phyloP scores from a whole-genome alignment of 805 yeast species.

The Wickerhamiella siamensis region DNA sequence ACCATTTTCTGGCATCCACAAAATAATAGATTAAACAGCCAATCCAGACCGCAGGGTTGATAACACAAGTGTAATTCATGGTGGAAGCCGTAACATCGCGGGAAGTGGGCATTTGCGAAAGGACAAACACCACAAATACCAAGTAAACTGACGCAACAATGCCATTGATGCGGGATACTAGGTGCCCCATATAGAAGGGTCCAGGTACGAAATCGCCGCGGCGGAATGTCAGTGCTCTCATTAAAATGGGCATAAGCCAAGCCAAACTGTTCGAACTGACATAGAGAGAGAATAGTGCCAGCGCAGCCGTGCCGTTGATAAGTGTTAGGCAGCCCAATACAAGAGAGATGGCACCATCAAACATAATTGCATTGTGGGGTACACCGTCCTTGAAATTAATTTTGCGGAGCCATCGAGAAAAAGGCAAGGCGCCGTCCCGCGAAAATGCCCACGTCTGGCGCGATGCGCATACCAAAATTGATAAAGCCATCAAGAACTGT shows the following conservation, averaged over 20 bases:
- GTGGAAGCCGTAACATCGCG: slow-evolving; percentile 26
- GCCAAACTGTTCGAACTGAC: slow-evolving; percentile 50
- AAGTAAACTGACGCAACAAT: slow-evolving; percentile 37
- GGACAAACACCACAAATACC: slow-evolving; percentile 34
- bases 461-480: slow-evolving; percentile 48
- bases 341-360: slow-evolving; percentile 35
- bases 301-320: slow-evolving; percentile 45
- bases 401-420: slow-evolving; percentile 38
- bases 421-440: slow-evolving; percentile 62
- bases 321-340: slow-evolving; percentile 43
- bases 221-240: slow-evolving; percentile 33
- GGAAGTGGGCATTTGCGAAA: slow-evolving; percentile 46
- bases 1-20: slow-evolving; percentile 37
- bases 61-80: slow-evolving; percentile 60
- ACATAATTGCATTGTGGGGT: slow-evolving; percentile 52
- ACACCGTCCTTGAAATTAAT: slow-evolving; percentile 43
- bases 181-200: slow-evolving; percentile 44
- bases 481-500: slow-evolving; percentile 53
- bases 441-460: slow-evolving; percentile 66
- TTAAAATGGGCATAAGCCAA: slow-evolving; percentile 45
- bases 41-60: slow-evolving; percentile 47
- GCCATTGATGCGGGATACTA: slow-evolving; percentile 32
- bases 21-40: slow-evolving; percentile 38
- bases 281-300: slow-evolving; percentile 49
- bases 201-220: slow-evolving; percentile 45